Percentiles rank a stretch among this genome's conserved stretches.
Evolutionary conservation across 192 early-diverging fungal species (phyloP).

Genomic region (Coemansia sp.): DNA sequence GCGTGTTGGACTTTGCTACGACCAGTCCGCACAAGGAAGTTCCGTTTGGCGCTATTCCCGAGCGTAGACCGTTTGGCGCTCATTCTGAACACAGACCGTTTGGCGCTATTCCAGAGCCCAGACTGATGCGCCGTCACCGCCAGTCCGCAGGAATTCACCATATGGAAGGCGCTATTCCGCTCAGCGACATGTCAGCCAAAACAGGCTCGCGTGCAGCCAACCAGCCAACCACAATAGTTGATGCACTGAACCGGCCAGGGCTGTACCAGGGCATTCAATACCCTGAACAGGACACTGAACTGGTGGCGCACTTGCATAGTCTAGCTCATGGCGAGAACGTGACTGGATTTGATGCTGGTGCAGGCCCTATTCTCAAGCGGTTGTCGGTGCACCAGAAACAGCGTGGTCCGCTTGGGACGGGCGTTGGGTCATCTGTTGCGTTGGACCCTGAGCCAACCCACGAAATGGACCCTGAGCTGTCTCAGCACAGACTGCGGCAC

Average conservation of each 20-base stretch:
- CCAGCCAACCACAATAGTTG: neutral
- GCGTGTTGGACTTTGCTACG: slow-evolving; percentile 13
- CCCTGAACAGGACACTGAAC: slow-evolving; percentile 24
- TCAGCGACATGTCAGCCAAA: slow-evolving; percentile 22
- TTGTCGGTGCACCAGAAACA: slow-evolving; percentile 29
- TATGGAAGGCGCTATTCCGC: slow-evolving; percentile 45
- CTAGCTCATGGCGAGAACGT: slow-evolving; percentile 21
- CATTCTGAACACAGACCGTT: slow-evolving; percentile 17
- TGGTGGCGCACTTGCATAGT: slow-evolving; percentile 34
- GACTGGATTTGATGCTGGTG: neutral
- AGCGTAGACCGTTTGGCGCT: slow-evolving; percentile 33
- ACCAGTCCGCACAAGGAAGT: slow-evolving; percentile 40
- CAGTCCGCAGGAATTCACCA: slow-evolving; percentile 5
- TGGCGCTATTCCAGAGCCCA: neutral
- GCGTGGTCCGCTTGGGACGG: neutral
- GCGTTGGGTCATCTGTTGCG: neutral
- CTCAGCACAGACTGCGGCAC: neutral
- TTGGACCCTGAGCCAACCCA: neutral
- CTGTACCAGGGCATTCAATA: slow-evolving; percentile 41
- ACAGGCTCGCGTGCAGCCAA: slow-evolving; percentile 4
- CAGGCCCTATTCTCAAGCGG: slow-evolving; percentile 26
- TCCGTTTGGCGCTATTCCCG: slow-evolving; percentile 48
- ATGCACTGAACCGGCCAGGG: slow-evolving; percentile 31
- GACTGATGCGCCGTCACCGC: slow-evolving; percentile 4
- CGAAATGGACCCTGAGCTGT: neutral